These are phyloP conservation scores for Fraxinus dipetala DNA, from an alignment of 305 asterid species.

Conservation along the genomic window DNA sequence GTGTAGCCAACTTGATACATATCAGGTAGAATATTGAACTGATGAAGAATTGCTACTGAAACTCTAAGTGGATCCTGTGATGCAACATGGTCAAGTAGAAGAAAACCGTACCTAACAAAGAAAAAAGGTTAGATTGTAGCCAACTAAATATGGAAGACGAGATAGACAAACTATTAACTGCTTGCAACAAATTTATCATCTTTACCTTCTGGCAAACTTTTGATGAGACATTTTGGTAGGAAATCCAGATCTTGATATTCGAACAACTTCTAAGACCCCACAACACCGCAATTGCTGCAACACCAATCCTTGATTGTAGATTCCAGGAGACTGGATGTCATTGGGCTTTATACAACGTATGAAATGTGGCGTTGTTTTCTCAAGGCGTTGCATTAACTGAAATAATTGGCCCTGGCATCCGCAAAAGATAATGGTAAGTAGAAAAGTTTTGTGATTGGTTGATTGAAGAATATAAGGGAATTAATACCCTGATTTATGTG, in stretches of 20 bases:
- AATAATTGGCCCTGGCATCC: constrained; percentile 75
- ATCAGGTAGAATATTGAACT: constrained; percentile 95
- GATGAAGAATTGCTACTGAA: constrained; percentile 96
- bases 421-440: not conserved
- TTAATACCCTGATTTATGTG: not conserved
- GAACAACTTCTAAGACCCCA: constrained; percentile 97
- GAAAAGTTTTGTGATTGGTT: not conserved
- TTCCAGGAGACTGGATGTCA: constrained; percentile 83
- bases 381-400: constrained; percentile 94
- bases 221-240: constrained; percentile 98
- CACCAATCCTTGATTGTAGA: constrained; percentile 80
- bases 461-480: not conserved
- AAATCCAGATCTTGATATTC: constrained; percentile 98
- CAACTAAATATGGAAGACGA: constrained; percentile 13
- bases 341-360: constrained; percentile 98
- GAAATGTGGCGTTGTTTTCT: constrained; percentile 95
- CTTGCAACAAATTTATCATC: constrained; percentile 5
- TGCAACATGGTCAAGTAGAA: constrained; percentile 84
- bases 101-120: constrained; percentile 84
- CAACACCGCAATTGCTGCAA: constrained; percentile 95
- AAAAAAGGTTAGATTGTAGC: constrained; percentile 25
- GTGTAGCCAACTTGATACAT: constrained; percentile 99
- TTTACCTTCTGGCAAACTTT: constrained; percentile 88
- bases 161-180: not conserved
- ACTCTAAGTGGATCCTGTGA: constrained; percentile 96